These are phyloP conservation scores for Fusarium irregulare DNA, from an alignment of 2,329 filamentous ascomycete genomes.

Conservation along the genomic window DNA sequence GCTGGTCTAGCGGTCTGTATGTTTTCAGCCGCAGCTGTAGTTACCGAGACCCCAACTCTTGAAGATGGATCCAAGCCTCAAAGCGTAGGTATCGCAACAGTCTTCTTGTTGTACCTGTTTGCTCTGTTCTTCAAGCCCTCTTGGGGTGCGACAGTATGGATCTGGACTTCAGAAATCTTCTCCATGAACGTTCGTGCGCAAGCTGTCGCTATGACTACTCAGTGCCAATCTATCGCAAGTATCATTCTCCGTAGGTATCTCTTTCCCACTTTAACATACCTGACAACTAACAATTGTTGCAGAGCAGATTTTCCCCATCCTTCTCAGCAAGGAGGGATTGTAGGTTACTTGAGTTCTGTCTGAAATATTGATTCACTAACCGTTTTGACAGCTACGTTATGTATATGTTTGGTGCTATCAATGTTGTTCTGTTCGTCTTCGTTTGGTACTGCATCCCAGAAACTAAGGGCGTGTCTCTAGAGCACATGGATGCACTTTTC, in stretches of 20 bases:
- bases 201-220: slow-evolving; percentile 62
- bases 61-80: slow-evolving; percentile 64
- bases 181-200: slow-evolving; percentile 77
- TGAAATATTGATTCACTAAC: background rate
- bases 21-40: slow-evolving; percentile 64
- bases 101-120: slow-evolving; percentile 73
- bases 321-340: background rate
- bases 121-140: slow-evolving; percentile 75
- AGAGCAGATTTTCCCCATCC: slow-evolving; percentile 11
- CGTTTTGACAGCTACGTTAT: background rate
- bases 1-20: slow-evolving; percentile 76
- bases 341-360: background rate
- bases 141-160: slow-evolving; percentile 76
- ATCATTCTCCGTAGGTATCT: slow-evolving; percentile 3
- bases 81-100: slow-evolving; percentile 71
- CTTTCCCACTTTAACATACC: rapidly evolving
- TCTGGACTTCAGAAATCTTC: slow-evolving; percentile 66
- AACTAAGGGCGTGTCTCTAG: background rate
- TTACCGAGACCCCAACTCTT: slow-evolving; percentile 59
- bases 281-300: background rate
- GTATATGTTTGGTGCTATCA: slow-evolving; percentile 12
- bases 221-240: slow-evolving; percentile 9
- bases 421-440: background rate
- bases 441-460: slow-evolving; percentile 12
- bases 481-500: slow-evolving; percentile 4